Percentiles rank a stretch among this genome's conserved stretches.
Conservation (phyloP, 495 filamentous ascomycete species). For the Acidomyces sp. region DNA sequence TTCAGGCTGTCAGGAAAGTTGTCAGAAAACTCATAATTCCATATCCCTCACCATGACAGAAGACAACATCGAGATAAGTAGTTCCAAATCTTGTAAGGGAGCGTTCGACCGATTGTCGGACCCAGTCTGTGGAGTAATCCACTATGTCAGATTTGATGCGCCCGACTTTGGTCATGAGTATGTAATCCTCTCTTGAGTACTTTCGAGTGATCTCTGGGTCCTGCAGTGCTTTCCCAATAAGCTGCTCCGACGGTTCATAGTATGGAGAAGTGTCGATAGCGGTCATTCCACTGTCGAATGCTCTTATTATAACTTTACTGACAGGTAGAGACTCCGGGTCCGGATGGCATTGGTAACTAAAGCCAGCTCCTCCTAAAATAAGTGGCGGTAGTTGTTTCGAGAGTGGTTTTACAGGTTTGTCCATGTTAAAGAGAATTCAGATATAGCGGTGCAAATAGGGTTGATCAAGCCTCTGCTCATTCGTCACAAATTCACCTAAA, state of each 20-base stretch:
- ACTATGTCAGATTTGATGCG: background rate
- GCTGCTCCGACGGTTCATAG: conserved; percentile 4
- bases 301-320: background rate
- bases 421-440: too few species aligned
- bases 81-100: background rate
- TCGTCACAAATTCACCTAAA: too few species aligned
- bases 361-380: too few species aligned
- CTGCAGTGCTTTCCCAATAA: background rate
- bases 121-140: conserved; percentile 1
- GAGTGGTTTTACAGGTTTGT: too few species aligned
- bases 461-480: too few species aligned
- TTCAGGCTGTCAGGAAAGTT: too few species aligned
- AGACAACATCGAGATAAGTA: background rate
- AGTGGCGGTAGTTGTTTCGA: too few species aligned
- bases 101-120: background rate
- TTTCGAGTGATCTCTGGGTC: background rate
- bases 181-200: conserved; percentile 1
- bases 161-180: conserved; percentile 6
- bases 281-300: background rate
- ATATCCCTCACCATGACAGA: too few species aligned
- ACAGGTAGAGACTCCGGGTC: too few species aligned
- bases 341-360: too few species aligned
- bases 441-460: too few species aligned
- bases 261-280: conserved; percentile 4
- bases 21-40: too few species aligned